Conservation (phyloP, 345 rosid genomes). For the Raphanus raphanistrum region DNA sequence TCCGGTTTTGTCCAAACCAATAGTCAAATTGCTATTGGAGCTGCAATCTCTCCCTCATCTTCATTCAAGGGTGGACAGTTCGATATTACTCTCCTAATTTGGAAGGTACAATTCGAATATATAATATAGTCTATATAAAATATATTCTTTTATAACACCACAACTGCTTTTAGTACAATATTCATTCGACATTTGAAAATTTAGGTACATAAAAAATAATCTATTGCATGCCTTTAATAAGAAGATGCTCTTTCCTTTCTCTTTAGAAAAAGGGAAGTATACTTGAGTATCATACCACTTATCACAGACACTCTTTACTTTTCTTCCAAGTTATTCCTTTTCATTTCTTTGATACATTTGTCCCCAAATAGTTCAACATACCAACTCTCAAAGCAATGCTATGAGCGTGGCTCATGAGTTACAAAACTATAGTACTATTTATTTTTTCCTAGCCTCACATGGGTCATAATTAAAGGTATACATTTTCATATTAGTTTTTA, state of each 20-base stretch:
- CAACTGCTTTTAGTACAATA: background rate
- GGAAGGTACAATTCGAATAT: constrained; percentile 70
- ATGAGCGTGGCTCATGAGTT: constrained; percentile 27
- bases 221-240: constrained; percentile 20
- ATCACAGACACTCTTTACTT: constrained; percentile 35
- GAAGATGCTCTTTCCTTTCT: constrained; percentile 24
- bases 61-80: constrained; percentile 83
- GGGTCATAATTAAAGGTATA: constrained; percentile 37
- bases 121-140: background rate
- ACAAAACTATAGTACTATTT: constrained; percentile 17
- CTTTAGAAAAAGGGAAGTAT: constrained; percentile 1
- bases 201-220: constrained; percentile 1
- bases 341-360: constrained; percentile 32
- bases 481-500: background rate
- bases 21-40: constrained; percentile 83
- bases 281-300: constrained; percentile 44
- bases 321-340: constrained; percentile 33
- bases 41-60: constrained; percentile 96
- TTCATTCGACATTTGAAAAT: background rate
- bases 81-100: constrained; percentile 80
- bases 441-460: constrained; percentile 26
- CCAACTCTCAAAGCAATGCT: constrained; percentile 39
- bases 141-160: background rate
- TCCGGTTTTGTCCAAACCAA: constrained; percentile 97
- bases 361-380: constrained; percentile 36